Base-by-base conservation (phyloP, 2,329 filamentous ascomycete genomes). In the Diplodia sapinea region DNA sequence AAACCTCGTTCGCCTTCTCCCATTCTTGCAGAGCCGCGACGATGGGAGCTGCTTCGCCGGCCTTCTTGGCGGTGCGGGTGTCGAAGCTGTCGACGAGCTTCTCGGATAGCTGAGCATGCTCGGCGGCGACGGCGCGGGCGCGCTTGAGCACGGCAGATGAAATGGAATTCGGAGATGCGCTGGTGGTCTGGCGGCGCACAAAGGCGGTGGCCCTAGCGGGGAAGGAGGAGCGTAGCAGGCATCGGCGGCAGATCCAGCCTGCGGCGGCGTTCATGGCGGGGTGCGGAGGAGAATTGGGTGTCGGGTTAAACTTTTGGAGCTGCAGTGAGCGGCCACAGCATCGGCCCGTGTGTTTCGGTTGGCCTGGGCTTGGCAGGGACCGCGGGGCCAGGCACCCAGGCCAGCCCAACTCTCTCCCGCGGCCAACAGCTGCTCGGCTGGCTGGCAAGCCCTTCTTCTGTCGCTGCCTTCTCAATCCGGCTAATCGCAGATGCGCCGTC, bases 1-100 rank as follows among this genome's bases (percentile, higher is more conserved):
- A 68, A 70, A 87, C 85, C 76, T 87, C 83, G 65, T 84, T 84
- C 56, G 86, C 85, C 69, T 83, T 81, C 61, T 88, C 84, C 82
- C 86, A 89, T 72, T 85, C 82, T 70, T 82, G 80, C 69, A 89
- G 73, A 3, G 85, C 84, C 49, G 80, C 77, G 43, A 83, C 81
- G 4, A 87, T 82, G 23, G 81, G 76, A 17, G 82, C 79, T 63
- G 88, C 79, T 71, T 88, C 85, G 50, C 86, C 87, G 36, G 85
- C 74, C 70, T 84, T 83, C 77, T 87, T 89, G 51, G 88, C 87
- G 7, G 82, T 78, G 61, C 80, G 79, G 11, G 83, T 78, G 70
- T 89, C 85, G 72, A 88, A 90, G 57, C 82, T 80, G 69, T 83
- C 79, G 23, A 81, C 80, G 33, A 89, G 81, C 70, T 82, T 80